Base-by-base conservation (phyloP, 441 rosid genomes). In the Croton setiger region DNA sequence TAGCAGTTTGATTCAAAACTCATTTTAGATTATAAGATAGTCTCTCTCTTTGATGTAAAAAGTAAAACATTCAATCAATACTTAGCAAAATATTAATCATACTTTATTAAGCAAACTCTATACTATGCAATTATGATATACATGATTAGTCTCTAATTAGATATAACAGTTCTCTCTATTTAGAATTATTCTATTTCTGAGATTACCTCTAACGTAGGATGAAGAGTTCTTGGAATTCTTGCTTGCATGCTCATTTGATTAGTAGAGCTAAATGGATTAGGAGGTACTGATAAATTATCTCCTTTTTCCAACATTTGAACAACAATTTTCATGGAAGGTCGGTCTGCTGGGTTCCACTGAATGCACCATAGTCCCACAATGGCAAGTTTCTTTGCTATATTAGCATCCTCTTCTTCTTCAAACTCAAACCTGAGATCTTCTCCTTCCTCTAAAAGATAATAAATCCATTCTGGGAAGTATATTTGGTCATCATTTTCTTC, bases 1-100 rank as follows among this genome's bases (percentile, higher is more conserved):
- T 8, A 35, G 43, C 20, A 55, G 64, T 18, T 56, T 63, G 67
- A 18, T 70, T 61, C 51, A 61, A 60, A 69, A 69, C 41, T 0
- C 44, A 31, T 33, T 2, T 36, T 58, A 17, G 2, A 6, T 58
- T 7, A 20, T 33, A 10, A 10, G 13, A n/a, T 3, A 4, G 17
- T 47, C 3, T 47, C 1, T 14, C 5, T 47, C 4, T 47, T 0
- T 14, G 12, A n/a, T 47, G 51, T 47, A n/a, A n/a, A n/a, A n/a
- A n/a, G n/a, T n/a, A n/a, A n/a, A n/a, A n/a, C n/a, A n/a, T n/a
- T n/a, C n/a, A n/a, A n/a, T n/a, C n/a, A n/a, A n/a, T n/a, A n/a
- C n/a, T n/a, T n/a, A n/a, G n/a, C n/a, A n/a, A n/a, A n/a, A n/a
- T n/a, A n/a, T n/a, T n/a, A n/a, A n/a, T n/a, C n/a, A n/a, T n/a